Percentiles rank a stretch among this genome's conserved stretches.
Evolutionary conservation across 345 rosid genomes (phyloP).

Genomic region (Euphorbia pulcherrima): DNA sequence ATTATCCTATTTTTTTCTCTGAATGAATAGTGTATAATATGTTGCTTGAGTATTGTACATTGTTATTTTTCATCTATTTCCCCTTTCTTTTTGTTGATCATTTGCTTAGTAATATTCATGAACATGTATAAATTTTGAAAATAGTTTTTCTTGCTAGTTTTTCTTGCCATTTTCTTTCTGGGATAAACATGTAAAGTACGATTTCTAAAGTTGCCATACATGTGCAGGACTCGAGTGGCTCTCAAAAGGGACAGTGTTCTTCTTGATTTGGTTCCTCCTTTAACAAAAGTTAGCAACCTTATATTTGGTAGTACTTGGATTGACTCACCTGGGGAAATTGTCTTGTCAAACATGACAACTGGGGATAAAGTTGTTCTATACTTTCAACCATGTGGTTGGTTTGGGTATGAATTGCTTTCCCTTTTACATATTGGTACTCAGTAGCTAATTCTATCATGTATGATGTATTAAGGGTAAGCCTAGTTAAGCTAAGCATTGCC

Average conservation of each 20-base stretch:
- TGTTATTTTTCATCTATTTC: not conserved
- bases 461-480: not conserved
- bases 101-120: not conserved
- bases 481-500: not conserved
- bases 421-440: not conserved
- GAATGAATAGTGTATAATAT: not conserved
- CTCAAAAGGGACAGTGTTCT: slow-evolving; percentile 71
- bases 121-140: not conserved
- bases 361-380: slow-evolving; percentile 73
- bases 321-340: slow-evolving; percentile 73
- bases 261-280: slow-evolving; percentile 79
- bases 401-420: slow-evolving; percentile 45
- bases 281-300: slow-evolving; percentile 66
- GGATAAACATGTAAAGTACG: not conserved
- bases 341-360: slow-evolving; percentile 66
- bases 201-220: not conserved
- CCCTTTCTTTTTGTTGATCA: not conserved
- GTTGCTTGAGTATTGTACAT: not conserved
- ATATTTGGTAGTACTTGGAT: slow-evolving; percentile 84
- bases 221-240: slow-evolving; percentile 64
- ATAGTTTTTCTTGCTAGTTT: not conserved
- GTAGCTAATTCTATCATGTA: not conserved
- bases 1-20: not conserved
- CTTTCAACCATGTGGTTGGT: slow-evolving; percentile 85
- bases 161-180: not conserved